Percentiles rank a stretch among this genome's conserved stretches.
Evolutionary conservation across 2,329 filamentous ascomycete species (phyloP).

Genomic region (Penicillium sp.): DNA sequence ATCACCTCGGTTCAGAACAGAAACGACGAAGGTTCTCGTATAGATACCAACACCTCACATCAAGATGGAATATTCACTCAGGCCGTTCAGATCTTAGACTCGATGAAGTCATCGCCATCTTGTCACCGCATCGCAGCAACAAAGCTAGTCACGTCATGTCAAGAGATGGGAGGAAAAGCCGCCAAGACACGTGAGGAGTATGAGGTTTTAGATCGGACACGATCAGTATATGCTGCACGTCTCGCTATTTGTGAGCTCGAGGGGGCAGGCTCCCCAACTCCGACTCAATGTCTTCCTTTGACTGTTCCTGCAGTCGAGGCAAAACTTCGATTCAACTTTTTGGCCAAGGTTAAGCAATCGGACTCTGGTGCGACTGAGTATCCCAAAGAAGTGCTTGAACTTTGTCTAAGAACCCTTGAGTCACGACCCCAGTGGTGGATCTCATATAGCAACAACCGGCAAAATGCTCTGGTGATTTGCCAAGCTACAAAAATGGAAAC

Average conservation of each 20-base stretch:
- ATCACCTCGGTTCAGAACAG: not conserved
- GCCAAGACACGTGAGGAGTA: slow-evolving; percentile 24
- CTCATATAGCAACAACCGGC: slow-evolving; percentile 63
- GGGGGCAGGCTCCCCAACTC: slow-evolving; percentile 53
- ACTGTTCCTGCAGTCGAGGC: slow-evolving; percentile 41
- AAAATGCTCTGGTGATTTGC: slow-evolving; percentile 64
- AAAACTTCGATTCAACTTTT: slow-evolving; percentile 24
- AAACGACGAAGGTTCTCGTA: slow-evolving; percentile 17
- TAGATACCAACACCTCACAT: slow-evolving; percentile 23
- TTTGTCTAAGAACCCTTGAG: slow-evolving; percentile 57
- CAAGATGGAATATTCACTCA: slow-evolving; percentile 41
- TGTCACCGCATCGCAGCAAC: slow-evolving; percentile 56
- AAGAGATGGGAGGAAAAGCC: slow-evolving; percentile 42
- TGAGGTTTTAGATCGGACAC: slow-evolving; percentile 45
- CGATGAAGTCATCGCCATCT: slow-evolving; percentile 48
- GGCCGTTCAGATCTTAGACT: slow-evolving; percentile 46
- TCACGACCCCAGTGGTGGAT: slow-evolving; percentile 62
- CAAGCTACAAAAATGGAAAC: slow-evolving; percentile 60
- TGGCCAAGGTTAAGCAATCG: slow-evolving; percentile 20
- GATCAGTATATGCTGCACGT: slow-evolving; percentile 61
- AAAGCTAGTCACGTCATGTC: slow-evolving; percentile 56
- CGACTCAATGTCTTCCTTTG: slow-evolving; percentile 54
- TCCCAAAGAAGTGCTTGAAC: slow-evolving; percentile 37
- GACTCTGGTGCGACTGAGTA: slow-evolving; percentile 16
- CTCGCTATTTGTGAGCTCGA: slow-evolving; percentile 65